Base-by-base conservation (phyloP, 768 basidiomycete species). In the Phlebiopsis flavidoalba region DNA sequence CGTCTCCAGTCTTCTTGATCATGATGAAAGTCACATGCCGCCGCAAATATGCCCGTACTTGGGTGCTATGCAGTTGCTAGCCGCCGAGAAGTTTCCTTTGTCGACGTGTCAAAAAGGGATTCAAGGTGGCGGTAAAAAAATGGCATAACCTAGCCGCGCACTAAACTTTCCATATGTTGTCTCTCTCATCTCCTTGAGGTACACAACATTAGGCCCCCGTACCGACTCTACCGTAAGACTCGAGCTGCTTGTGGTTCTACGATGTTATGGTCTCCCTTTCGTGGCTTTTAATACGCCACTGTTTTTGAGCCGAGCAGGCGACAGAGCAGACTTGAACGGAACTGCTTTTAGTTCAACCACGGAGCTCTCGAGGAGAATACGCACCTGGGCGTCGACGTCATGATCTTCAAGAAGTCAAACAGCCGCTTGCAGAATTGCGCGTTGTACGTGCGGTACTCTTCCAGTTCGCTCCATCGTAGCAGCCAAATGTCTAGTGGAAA, bases 171-270 rank as follows among this genome's bases (percentile, higher is more conserved):
- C 89, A 71, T 98, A 98, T 22, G 90, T 74, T 58, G 74, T 76
- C 71, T 97, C 93, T 62, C 97, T 95, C 91, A 98, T 96, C 77
- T 98, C 96, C 71, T 93, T 95, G 59, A 98, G 75, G 70, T 96
- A 98, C 17, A 98, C 17, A 98, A 78, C 73, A 98, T 84, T 56
- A 98, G 73, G 1, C 95, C 95, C 33, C 89, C 83, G 73, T 98
- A 98, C 48, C 89, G 82, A 22, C 89, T n/a, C 92, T 19, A 98
- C 80, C n/a, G 72, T 93, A 93, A 37, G 79, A 77, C 68, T 98
- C 93, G 71, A 97, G 79, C 17, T 82, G 78, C 55, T 79, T 78
- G 72, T 98, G 96, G n/a, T 77, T 75, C 26, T n/a, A 78, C 67
- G 26, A 91, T 75, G 8, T n/a, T 71, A 73, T 2, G 83, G 80